Conservation (phyloP, 2,329 filamentous ascomycete genomes). For the Xylaria sp. region DNA sequence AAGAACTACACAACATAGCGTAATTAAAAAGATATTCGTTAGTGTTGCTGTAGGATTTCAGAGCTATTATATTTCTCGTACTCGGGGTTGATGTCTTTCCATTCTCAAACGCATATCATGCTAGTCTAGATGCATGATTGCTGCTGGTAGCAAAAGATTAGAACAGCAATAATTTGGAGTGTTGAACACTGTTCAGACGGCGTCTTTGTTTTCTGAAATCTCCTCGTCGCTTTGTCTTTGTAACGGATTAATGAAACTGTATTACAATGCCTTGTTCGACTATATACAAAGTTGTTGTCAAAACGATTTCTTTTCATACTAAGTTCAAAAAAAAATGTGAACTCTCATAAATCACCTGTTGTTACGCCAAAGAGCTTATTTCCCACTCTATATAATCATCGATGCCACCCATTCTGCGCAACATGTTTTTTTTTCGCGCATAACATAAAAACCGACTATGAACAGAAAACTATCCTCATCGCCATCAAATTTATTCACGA, state of each 20-base stretch:
- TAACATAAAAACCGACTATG: too few species aligned
- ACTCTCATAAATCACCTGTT: background rate
- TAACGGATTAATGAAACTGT: too few species aligned
- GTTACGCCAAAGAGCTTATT: too few species aligned
- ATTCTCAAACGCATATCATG: background rate
- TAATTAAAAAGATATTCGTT: too few species aligned
- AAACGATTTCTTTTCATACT: background rate
- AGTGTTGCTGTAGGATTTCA: too few species aligned
- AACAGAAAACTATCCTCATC: background rate
- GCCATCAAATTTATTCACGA: background rate
- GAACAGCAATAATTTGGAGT: too few species aligned
- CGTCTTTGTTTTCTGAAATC: background rate
- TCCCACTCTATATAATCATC: background rate
- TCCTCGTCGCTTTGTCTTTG: background rate
- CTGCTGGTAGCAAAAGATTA: background rate
- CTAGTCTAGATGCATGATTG: background rate
- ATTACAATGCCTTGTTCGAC: background rate
- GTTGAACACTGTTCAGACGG: background rate
- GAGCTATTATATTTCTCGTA: too few species aligned
- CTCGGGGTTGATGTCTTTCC: background rate
- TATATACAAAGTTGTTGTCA: background rate
- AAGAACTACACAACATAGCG: too few species aligned
- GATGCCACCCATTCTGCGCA: background rate
- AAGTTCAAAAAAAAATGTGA: background rate
- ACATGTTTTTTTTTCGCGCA: too few species aligned